Conservation (phyloP, 1,284 basidiomycete species). For the Ustilago sp. region DNA sequence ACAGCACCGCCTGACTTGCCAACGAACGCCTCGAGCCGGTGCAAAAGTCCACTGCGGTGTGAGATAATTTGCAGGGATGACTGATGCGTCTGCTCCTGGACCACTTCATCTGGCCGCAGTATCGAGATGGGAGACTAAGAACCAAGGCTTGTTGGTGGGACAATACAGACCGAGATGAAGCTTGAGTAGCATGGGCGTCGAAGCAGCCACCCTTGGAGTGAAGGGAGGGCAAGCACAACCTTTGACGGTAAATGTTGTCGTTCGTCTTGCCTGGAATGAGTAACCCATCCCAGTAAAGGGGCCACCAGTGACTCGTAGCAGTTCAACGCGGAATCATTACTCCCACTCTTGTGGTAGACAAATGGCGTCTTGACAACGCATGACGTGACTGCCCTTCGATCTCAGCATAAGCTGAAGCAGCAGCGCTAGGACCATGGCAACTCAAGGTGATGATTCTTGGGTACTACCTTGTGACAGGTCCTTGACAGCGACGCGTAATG, state of each 20-base stretch:
- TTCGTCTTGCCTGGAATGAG: neutral
- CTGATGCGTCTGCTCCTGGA: slow-evolving; percentile 10
- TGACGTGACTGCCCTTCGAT: too few relatives aligned
- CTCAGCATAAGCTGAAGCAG: neutral
- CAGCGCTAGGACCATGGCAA: neutral
- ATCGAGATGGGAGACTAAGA: slow-evolving; percentile 22
- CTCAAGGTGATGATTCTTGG: neutral
- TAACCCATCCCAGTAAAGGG: neutral
- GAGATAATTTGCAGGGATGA: neutral
- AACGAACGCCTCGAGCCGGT: neutral
- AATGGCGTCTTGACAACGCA: neutral
- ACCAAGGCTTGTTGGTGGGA: slow-evolving; percentile 19
- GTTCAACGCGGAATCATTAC: neutral
- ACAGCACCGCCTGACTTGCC: slow-evolving; percentile 1
- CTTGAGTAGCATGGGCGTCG: neutral
- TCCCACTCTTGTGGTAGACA: neutral
- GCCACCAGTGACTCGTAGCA: neutral
- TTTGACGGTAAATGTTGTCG: neutral
- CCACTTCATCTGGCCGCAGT: slow-evolving; percentile 1
- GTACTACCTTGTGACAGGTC: neutral
- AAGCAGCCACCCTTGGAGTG: neutral
- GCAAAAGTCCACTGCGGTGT: neutral
- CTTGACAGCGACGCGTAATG: slow-evolving; percentile 15
- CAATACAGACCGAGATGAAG: slow-evolving; percentile 24
- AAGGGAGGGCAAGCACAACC: neutral